Evolutionary conservation across 1,139 yeast species (phyloP), one percentile per base, ranked within the genome.

Genomic region (Pichia sp.): DNA sequence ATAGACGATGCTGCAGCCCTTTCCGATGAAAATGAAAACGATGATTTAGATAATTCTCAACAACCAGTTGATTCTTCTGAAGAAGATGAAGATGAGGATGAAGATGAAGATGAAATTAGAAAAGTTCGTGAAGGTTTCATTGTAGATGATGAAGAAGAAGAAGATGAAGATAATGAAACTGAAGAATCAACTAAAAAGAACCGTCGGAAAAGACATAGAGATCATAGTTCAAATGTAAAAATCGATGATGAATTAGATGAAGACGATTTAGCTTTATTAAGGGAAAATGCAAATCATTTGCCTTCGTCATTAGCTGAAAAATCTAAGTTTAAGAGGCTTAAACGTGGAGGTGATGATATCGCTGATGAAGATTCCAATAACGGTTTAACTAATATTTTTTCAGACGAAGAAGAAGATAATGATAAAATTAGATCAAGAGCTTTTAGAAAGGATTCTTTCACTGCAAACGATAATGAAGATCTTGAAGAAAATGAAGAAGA

Each of bases 181-280:
- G 55, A 41, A 8, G 60, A 43, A 35, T 27, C 37, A 23, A 52
- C 69, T 62, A 55, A 68, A 60, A 63, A 65, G 65, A 56, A 55
- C 37, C 47, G 39, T 36, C 45, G 44, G 20, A 66, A 63, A 62
- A 67, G 73, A 68, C 68, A 69, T 67, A 69, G 68, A 65, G 62
- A 51, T 46, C 58, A 53, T 41, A 55, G 48, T 50, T 50, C 52
- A 43, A 58, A 54, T 51, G 65, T 65, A 27, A 76, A 68, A 24
- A 67, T 64, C 24, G 78, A 74, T 40, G 92, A 84, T 50, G 86
- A 82, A 45, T 73, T 92, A 46, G 95, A 94, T 59, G 97, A 92
- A 61, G 99, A 92, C 64, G 99, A 92, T 65, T 74, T 94, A 57
- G 97, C 90, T 55, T 74, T 92, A 49, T 71, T 92, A 51, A 74